Evolutionary conservation across 345 rosid species (phyloP).

Genomic region (Sonneratia alba): DNA sequence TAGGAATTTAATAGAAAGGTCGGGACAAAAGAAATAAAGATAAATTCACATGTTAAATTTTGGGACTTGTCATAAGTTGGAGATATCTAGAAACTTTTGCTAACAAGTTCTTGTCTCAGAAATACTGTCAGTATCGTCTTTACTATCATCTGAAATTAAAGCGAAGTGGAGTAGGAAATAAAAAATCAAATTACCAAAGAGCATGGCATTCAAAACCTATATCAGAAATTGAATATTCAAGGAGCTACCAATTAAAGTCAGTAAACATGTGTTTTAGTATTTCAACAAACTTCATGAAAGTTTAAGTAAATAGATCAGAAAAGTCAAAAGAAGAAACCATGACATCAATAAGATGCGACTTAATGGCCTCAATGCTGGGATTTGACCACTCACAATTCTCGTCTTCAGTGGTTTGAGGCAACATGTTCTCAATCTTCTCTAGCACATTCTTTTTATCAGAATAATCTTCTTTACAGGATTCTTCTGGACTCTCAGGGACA

Average conservation of each 20-base stretch:
- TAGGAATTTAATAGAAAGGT: not conserved
- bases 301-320: not conserved
- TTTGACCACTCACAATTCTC: slow-evolving; percentile 40
- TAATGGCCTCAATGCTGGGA: not conserved
- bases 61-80: not conserved
- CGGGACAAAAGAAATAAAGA: not conserved
- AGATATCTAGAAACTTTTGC: not conserved
- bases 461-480: slow-evolving; percentile 32
- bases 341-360: slow-evolving; percentile 1
- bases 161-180: not conserved
- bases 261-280: not conserved
- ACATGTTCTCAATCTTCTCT: slow-evolving; percentile 35
- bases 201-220: not conserved
- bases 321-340: not conserved
- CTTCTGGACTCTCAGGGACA: slow-evolving; percentile 17
- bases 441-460: slow-evolving; percentile 30
- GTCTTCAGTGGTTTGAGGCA: slow-evolving; percentile 34
- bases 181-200: not conserved
- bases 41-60: not conserved
- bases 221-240: not conserved
- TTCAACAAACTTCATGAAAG: not conserved
- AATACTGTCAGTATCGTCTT: not conserved
- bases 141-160: not conserved
- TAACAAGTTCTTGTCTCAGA: not conserved
- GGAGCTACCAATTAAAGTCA: not conserved